These are phyloP conservation scores for Arctium minus DNA, from an alignment of 129 eudicot genomes.

Conservation along the genomic window DNA sequence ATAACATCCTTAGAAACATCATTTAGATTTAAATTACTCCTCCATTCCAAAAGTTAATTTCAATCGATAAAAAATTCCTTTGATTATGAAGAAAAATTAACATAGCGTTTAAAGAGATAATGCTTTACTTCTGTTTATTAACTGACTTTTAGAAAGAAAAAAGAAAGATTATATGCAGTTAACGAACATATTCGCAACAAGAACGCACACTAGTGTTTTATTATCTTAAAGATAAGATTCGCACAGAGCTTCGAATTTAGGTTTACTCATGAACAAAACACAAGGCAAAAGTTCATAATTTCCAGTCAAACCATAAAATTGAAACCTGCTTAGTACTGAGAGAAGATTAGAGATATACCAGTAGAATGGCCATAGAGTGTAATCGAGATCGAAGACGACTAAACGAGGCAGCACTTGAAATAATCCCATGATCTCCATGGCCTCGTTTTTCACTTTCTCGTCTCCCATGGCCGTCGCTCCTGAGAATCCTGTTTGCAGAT, in stretches of 20 bases:
- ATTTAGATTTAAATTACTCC: neutral
- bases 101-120: neutral
- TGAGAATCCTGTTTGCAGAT: conserved; percentile 9
- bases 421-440: conserved; percentile 59
- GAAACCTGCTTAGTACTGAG: neutral
- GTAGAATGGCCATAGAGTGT: conserved; percentile 99
- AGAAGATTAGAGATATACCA: conserved; percentile 38
- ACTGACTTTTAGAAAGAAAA: neutral
- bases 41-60: neutral
- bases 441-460: conserved; percentile 73
- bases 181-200: neutral
- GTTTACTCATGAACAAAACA: neutral
- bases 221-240: neutral
- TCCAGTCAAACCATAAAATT: neutral
- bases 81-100: neutral
- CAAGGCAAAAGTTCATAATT: neutral
- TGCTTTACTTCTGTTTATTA: neutral
- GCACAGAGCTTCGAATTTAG: neutral
- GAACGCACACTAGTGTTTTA: neutral
- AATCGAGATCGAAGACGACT: conserved; percentile 96
- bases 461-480: conserved; percentile 56
- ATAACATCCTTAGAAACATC: neutral
- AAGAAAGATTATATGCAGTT: neutral
- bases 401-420: conserved; percentile 79
- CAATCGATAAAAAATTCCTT: neutral